Percentiles rank a stretch among this genome's conserved stretches.
phyloP scores from a whole-genome alignment of 2,329 filamentous ascomycete species.

The Colletotrichum caudatum region DNA sequence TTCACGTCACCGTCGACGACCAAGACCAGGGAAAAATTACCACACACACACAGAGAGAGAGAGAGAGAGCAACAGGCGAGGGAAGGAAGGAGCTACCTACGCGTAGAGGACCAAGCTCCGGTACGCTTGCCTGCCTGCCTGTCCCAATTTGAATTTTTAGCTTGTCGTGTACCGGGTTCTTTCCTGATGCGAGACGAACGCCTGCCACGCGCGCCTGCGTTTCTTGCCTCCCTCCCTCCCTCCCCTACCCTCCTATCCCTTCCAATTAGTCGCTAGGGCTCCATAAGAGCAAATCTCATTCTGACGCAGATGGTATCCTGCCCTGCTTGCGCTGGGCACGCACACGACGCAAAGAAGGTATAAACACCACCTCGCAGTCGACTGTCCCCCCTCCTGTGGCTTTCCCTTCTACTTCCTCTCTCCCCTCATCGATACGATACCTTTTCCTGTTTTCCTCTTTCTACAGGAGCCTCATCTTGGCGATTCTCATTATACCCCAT shows the following conservation, averaged over 20 bases:
- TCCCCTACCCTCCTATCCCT: slow-evolving; percentile 7
- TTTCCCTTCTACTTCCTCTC: not conserved
- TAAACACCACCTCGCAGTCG: slow-evolving; percentile 34
- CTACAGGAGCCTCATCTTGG: slow-evolving; percentile 31
- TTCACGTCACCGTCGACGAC: slow-evolving; percentile 30
- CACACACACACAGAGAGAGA: not conserved
- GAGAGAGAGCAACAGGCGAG: not conserved
- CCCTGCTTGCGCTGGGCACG: slow-evolving; percentile 7
- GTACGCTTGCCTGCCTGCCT: slow-evolving; percentile 8
- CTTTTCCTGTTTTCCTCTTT: slow-evolving; percentile 32
- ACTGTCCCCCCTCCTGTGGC: not conserved
- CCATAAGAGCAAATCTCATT: slow-evolving; percentile 14
- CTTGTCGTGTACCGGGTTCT: slow-evolving; percentile 1
- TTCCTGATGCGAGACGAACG: slow-evolving; percentile 10
- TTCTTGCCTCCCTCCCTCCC: not conserved
- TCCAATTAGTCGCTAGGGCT: slow-evolving; percentile 8
- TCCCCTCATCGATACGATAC: slow-evolving; percentile 32
- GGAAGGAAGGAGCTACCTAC: slow-evolving; percentile 16
- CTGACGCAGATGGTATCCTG: slow-evolving; percentile 24
- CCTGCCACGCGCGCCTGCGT: slow-evolving; percentile 16
- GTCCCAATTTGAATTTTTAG: not conserved
- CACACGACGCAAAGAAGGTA: slow-evolving; percentile 9
- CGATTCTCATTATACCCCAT: slow-evolving; percentile 40
- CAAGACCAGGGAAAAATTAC: slow-evolving; percentile 6
- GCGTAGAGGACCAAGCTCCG: slow-evolving; percentile 30